These are phyloP conservation scores for Paracoccidioides brasiliensis DNA, from an alignment of 2,329 filamentous ascomycete genomes.

Conservation along the genomic window DNA sequence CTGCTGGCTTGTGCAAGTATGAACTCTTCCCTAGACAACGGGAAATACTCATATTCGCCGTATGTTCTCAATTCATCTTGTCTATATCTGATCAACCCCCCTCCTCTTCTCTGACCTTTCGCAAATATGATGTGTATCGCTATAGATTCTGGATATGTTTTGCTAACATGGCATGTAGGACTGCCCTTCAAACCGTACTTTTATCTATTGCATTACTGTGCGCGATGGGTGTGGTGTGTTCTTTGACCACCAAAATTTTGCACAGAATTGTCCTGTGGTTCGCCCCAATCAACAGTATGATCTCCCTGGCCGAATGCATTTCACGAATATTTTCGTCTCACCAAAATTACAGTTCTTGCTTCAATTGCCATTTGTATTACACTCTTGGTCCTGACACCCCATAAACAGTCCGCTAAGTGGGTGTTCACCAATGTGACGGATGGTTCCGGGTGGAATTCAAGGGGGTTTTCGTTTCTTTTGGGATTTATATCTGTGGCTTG, in stretches of 20 bases:
- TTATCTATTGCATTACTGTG: constrained; percentile 44
- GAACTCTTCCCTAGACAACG: constrained; percentile 42
- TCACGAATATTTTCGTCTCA: background rate
- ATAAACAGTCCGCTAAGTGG: constrained; percentile 46
- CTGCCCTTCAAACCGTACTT: constrained; percentile 45
- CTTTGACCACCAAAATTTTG: constrained; percentile 46
- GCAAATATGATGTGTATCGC: background rate
- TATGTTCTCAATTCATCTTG: constrained; percentile 23
- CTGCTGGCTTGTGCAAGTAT: constrained; percentile 48
- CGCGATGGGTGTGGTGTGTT: constrained; percentile 47
- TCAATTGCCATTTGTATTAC: constrained; percentile 48
- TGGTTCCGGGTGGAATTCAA: constrained; percentile 50
- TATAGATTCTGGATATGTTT: background rate
- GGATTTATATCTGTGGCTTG: constrained; percentile 35
- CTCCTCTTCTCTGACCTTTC: background rate
- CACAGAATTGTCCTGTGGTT: constrained; percentile 52
- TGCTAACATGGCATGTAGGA: constrained; percentile 27
- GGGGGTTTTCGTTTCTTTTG: constrained; percentile 49
- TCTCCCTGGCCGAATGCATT: background rate
- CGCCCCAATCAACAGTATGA: constrained; percentile 49
- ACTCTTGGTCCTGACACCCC: constrained; percentile 44
- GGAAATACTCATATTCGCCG: constrained; percentile 44
- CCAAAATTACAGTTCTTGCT: constrained; percentile 37
- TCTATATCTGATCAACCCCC: background rate
- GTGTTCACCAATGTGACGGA: constrained; percentile 50